Percentiles rank a stretch among this genome's conserved stretches.
Conservation (phyloP, 2,329 filamentous ascomycete genomes). For the Ophiocordyceps sinensis region DNA sequence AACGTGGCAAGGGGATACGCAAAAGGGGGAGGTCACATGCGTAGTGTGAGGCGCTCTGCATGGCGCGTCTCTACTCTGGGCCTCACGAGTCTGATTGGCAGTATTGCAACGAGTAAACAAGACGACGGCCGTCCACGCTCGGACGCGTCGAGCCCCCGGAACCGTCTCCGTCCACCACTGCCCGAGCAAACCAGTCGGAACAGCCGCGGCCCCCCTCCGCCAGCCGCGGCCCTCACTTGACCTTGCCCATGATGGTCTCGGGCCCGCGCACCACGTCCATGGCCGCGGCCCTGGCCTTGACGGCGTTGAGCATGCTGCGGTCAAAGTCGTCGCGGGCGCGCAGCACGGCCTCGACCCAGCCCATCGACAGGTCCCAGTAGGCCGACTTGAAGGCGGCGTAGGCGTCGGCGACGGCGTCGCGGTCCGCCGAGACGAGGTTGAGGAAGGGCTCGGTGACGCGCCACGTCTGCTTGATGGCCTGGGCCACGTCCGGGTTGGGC, state of each 20-base stretch:
- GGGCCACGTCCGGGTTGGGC: constrained; percentile 53
- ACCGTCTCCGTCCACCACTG: too few relatives aligned
- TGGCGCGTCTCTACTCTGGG: too few relatives aligned
- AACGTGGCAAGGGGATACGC: too few relatives aligned
- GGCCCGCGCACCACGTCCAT: constrained; percentile 64
- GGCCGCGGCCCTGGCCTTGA: constrained; percentile 81
- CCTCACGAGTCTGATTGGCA: too few relatives aligned
- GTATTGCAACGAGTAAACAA: too few relatives aligned
- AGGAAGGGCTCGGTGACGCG: constrained; percentile 77
- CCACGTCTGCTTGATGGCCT: constrained; percentile 81
- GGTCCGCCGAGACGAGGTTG: constrained; percentile 63
- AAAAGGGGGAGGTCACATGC: too few relatives aligned
- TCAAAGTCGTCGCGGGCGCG: constrained; percentile 87
- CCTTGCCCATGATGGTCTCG: constrained; percentile 90
- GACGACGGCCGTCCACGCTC: too few relatives aligned
- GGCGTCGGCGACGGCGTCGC: constrained; percentile 55
- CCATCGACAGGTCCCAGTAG: constrained; percentile 90
- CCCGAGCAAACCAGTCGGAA: too few relatives aligned
- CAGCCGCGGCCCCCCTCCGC: too few relatives aligned
- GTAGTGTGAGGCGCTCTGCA: too few relatives aligned
- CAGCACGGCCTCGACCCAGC: constrained; percentile 89
- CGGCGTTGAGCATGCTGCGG: constrained; percentile 69
- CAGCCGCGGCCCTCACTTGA: constrained; percentile 41
- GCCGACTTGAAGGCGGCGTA: constrained; percentile 72
- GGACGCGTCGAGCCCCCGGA: too few relatives aligned